Conservation (phyloP, 768 basidiomycete genomes). For the Collybia nuda region DNA sequence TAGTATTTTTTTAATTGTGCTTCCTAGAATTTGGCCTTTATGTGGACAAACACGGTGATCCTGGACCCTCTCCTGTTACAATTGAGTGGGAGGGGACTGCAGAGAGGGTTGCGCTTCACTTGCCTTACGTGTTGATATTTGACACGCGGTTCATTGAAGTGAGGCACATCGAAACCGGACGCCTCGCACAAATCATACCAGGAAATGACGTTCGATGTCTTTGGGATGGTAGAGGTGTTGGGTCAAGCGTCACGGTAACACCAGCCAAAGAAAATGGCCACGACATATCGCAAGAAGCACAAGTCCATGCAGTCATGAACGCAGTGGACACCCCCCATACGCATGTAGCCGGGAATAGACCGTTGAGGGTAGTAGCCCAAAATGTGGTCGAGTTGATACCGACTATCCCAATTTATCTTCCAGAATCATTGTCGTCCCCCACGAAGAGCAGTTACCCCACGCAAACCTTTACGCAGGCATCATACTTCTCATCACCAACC, state of each 20-base stretch:
- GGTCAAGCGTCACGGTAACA: conserved; percentile 62
- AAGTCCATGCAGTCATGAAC: conserved; percentile 87
- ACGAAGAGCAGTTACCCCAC: conserved; percentile 5
- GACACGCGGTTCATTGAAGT: conserved; percentile 93
- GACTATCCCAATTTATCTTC: conserved; percentile 66
- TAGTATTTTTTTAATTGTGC: conserved; percentile 2
- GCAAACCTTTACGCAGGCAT: conserved; percentile 2
- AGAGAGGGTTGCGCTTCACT: conserved; percentile 87
- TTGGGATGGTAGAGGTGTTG: conserved; percentile 79
- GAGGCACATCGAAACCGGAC: conserved; percentile 79
- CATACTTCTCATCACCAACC: conserved; percentile 12
- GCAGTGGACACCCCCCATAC: conserved; percentile 39
- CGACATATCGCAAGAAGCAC: conserved; percentile 70
- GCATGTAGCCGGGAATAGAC: conserved; percentile 32
- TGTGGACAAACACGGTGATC: conserved; percentile 91
- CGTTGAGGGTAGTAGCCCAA: conserved; percentile 57
- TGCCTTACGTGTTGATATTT: conserved; percentile 88
- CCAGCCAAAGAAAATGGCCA: conserved; percentile 63
- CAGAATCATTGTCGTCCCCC: conserved; percentile 22
- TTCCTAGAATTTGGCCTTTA: conserved; percentile 86
- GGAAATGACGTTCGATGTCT: conserved; percentile 85
- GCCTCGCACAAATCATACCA: conserved; percentile 81
- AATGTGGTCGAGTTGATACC: conserved; percentile 80
- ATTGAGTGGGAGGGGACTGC: conserved; percentile 97
- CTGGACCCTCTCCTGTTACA: conserved; percentile 67